Conservation (phyloP, 2,329 filamentous ascomycete genomes). For the Verticillium zaregamsianum region DNA sequence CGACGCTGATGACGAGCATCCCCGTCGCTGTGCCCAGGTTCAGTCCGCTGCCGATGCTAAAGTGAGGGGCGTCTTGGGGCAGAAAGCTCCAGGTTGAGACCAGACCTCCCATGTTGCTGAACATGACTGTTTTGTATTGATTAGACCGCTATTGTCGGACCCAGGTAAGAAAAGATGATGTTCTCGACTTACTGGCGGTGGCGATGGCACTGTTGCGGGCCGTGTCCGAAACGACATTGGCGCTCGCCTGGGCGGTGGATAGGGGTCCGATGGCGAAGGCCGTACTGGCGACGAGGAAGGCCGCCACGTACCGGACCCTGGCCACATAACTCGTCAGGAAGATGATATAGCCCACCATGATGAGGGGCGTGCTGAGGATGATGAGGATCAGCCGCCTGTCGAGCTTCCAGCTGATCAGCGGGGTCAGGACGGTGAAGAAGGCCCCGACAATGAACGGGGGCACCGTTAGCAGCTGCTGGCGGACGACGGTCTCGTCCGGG, state of each 20-base stretch:
- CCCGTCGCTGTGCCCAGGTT: conserved; percentile 6
- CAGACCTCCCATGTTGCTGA: conserved; percentile 12
- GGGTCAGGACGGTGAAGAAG: conserved; percentile 57
- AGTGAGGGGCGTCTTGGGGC: conserved; percentile 10
- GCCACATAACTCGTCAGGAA: conserved; percentile 52
- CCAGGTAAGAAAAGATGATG: too few species aligned
- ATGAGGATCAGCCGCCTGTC: conserved; percentile 60
- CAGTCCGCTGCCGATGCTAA: conserved; percentile 12
- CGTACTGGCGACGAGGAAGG: conserved; percentile 61
- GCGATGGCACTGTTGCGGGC: conserved; percentile 59
- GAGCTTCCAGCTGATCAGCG: conserved; percentile 52
- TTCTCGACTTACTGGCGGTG: too few species aligned
- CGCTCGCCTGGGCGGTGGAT: conserved; percentile 60
- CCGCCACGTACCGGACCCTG: conserved; percentile 59
- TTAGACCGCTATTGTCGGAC: too few species aligned
- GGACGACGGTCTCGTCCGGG: conserved; percentile 49
- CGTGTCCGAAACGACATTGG: conserved; percentile 67
- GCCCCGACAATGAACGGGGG: conserved; percentile 65
- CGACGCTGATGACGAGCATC: conserved; percentile 4
- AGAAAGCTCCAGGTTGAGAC: conserved; percentile 14
- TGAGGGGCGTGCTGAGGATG: conserved; percentile 51
- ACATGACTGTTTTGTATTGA: conserved; percentile 52
- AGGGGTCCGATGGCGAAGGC: conserved; percentile 60
- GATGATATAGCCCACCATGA: conserved; percentile 66
- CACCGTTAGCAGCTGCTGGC: conserved; percentile 65